These are phyloP conservation scores for Russula sp. DNA, from an alignment of 768 basidiomycete genomes.

Conservation along the genomic window DNA sequence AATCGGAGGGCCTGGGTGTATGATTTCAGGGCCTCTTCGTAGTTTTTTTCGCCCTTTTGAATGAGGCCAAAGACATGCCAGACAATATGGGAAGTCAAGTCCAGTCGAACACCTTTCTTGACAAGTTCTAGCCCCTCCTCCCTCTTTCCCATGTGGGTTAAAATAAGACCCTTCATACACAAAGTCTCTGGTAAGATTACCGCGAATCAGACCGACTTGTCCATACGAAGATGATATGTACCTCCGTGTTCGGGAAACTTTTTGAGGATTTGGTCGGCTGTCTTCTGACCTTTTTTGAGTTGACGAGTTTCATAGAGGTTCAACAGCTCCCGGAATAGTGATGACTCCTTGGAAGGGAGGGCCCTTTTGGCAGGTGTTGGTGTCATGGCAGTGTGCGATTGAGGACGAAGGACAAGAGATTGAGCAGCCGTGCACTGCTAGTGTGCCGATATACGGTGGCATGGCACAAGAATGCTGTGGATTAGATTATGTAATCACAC, in stretches of 20 bases:
- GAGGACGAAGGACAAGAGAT: neutral
- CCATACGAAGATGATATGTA: conserved; percentile 35
- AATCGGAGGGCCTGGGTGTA: conserved; percentile 86
- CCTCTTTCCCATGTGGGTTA: conserved; percentile 73
- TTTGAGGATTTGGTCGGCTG: conserved; percentile 90
- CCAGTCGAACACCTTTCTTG: conserved; percentile 76
- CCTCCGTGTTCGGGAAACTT: conserved; percentile 96
- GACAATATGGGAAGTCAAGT: conserved; percentile 87
- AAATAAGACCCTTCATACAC: conserved; percentile 92
- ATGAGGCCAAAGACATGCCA: conserved; percentile 99
- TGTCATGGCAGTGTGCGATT: conserved; percentile 23
- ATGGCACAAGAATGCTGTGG: too few relatives aligned
- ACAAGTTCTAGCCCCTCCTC: conserved; percentile 82
- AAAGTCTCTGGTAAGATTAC: conserved; percentile 65
- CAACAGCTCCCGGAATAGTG: conserved; percentile 83
- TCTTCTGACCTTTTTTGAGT: conserved; percentile 85
- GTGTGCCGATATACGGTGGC: neutral
- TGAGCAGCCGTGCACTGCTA: neutral
- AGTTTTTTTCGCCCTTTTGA: conserved; percentile 91
- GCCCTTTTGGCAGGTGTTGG: conserved; percentile 45
- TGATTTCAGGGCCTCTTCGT: conserved; percentile 89
- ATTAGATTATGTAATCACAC: conserved; percentile 6
- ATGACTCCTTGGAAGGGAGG: conserved; percentile 78
- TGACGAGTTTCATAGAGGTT: conserved; percentile 86
- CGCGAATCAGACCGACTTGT: conserved; percentile 21